Conservation (phyloP, 1,139 yeast species). For the Taphrina deformans region DNA sequence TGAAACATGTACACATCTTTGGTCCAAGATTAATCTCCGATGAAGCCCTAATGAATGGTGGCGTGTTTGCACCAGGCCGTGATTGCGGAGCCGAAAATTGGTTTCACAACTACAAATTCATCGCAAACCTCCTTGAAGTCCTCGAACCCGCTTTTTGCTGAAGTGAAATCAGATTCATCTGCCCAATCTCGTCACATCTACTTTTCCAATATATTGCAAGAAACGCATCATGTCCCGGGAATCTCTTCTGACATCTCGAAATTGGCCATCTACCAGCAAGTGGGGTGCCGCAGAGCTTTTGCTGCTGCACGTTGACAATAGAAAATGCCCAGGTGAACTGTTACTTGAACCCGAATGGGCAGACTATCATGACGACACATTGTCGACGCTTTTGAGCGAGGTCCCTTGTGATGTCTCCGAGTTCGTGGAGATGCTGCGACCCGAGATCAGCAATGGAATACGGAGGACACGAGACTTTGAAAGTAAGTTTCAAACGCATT, state of each 20-base stretch:
- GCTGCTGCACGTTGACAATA: background rate
- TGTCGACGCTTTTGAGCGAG: background rate
- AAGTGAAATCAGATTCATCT: background rate
- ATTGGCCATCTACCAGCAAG: background rate
- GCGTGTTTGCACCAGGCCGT: no score
- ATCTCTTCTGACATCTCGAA: background rate
- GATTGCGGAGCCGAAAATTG: background rate
- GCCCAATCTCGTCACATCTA: background rate
- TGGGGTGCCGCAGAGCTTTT: background rate
- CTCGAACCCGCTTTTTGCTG: background rate
- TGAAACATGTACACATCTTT: no score
- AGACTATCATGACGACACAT: background rate
- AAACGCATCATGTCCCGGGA: background rate
- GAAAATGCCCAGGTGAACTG: background rate
- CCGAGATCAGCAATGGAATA: background rate
- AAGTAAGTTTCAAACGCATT: background rate
- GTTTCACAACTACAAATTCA: background rate
- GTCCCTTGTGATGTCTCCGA: background rate
- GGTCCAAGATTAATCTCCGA: no score
- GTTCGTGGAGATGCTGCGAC: background rate
- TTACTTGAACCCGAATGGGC: background rate
- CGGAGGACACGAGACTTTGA: background rate
- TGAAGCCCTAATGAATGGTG: no score
- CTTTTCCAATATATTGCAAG: background rate
- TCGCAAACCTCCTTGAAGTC: background rate